phyloP scores from a whole-genome alignment of 345 rosid species.

The Aquilaria yunnanensis region DNA sequence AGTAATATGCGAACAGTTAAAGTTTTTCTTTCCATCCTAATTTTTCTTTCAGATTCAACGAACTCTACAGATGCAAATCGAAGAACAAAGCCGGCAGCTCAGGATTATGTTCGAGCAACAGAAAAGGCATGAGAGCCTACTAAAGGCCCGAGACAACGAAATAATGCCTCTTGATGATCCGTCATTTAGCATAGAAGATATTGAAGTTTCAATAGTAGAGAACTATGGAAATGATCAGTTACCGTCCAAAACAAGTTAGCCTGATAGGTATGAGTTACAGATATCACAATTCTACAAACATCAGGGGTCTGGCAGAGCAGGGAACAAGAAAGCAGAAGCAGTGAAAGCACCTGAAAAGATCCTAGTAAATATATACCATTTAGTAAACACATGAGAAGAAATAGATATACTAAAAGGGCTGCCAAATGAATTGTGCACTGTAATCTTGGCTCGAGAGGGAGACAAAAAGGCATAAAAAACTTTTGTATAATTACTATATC shows the following conservation, averaged over 20 bases:
- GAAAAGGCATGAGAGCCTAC: constrained; percentile 31
- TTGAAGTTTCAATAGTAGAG: constrained; percentile 36
- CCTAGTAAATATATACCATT: too few species aligned
- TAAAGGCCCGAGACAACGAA: constrained; percentile 25
- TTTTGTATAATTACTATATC: too few species aligned
- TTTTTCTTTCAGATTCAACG: constrained; percentile 52
- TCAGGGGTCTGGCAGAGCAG: too few species aligned
- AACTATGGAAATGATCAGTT: constrained; percentile 34
- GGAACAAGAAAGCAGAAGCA: too few species aligned
- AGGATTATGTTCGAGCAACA: constrained; percentile 78
- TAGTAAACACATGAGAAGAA: too few species aligned
- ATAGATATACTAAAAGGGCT: too few species aligned
- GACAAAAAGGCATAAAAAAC: too few species aligned
- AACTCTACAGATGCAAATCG: constrained; percentile 68
- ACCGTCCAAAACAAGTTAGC: constrained; percentile 62
- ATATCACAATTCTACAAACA: too few species aligned
- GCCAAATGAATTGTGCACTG: too few species aligned
- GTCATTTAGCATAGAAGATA: constrained; percentile 30
- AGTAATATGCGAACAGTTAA: background rate
- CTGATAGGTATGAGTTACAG: too few species aligned
- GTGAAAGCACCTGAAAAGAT: too few species aligned
- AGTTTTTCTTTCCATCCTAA: background rate
- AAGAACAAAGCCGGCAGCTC: constrained; percentile 82
- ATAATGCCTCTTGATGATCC: constrained; percentile 18
- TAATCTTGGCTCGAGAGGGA: too few species aligned